Evolutionary conservation across 2,329 filamentous ascomycete species (phyloP).

Genomic region (Zymoseptoria brevis): DNA sequence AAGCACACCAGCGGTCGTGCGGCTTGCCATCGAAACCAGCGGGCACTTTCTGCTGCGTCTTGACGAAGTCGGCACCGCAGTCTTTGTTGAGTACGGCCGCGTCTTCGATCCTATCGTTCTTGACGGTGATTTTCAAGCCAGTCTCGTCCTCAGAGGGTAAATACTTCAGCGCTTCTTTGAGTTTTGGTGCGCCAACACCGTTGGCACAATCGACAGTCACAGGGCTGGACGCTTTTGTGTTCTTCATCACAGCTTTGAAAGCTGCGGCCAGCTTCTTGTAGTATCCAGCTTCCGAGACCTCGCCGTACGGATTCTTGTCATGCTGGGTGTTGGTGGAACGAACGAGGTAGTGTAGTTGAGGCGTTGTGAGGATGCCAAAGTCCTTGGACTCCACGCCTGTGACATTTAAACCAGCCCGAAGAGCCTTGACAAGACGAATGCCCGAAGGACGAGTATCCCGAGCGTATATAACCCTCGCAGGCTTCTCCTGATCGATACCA

Average conservation of each 20-base stretch:
- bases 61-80: conserved; percentile 95
- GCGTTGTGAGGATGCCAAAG: conserved; percentile 87
- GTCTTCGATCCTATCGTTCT: conserved; percentile 88
- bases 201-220: conserved; percentile 93
- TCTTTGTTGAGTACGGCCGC: conserved; percentile 80
- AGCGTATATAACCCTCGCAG: conserved; percentile 78
- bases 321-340: conserved; percentile 90
- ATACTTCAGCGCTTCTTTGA: conserved; percentile 77
- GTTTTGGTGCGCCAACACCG: conserved; percentile 87
- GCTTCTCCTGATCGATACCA: conserved; percentile 60
- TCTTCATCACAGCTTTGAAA: conserved; percentile 74
- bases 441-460: conserved; percentile 91
- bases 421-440: conserved; percentile 68
- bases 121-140: conserved; percentile 70
- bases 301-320: conserved; percentile 78
- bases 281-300: conserved; percentile 83
- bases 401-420: conserved; percentile 71
- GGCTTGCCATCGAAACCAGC: conserved; percentile 68
- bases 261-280: conserved; percentile 85
- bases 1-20: conserved; percentile 75
- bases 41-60: conserved; percentile 89
- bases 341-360: conserved; percentile 95
- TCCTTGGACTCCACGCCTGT: conserved; percentile 68
- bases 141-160: conserved; percentile 56
- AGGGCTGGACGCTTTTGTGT: conserved; percentile 63